Percentiles rank a stretch among this genome's conserved stretches.
Conservation (phyloP, 2,329 filamentous ascomycete genomes). For the Claviceps arundinis region DNA sequence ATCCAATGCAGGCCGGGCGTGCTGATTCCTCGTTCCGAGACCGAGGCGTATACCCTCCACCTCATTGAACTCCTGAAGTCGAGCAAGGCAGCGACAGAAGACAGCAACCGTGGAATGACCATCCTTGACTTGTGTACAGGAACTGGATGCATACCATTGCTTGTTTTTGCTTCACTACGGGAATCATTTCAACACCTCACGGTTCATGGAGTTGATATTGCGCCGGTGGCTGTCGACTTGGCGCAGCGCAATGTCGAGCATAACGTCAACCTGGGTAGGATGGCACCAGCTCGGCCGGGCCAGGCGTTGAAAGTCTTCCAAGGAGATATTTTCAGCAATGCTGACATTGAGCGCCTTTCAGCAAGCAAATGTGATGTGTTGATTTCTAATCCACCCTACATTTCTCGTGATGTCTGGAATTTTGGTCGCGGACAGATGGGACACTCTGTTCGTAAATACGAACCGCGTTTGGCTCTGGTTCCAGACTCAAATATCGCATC, state of each 20-base stretch:
- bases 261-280: conserved; percentile 37
- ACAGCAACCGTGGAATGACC: conserved; percentile 26
- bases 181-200: conserved; percentile 26
- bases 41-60: conserved; percentile 52
- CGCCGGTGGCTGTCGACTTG: conserved; percentile 48
- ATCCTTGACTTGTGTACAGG: conserved; percentile 84
- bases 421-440: conserved; percentile 29
- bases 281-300: conserved; percentile 8
- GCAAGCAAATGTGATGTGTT: conserved; percentile 45
- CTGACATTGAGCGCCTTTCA: conserved; percentile 18
- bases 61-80: conserved; percentile 34
- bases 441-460: conserved; percentile 70
- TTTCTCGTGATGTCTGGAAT: conserved; percentile 43
- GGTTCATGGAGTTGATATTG: conserved; percentile 64
- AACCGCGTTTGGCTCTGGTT: conserved; percentile 71
- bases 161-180: conserved; percentile 51
- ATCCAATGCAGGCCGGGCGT: conserved; percentile 66
- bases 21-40: conserved; percentile 72
- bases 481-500: conserved; percentile 21
- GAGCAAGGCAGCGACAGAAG: conserved; percentile 6
- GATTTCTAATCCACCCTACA: conserved; percentile 84
- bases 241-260: conserved; percentile 48
- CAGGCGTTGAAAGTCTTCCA: conserved; percentile 29
- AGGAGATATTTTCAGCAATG: conserved; percentile 36
- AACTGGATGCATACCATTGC: conserved; percentile 76